Evolutionary conservation across 2,329 filamentous ascomycete species (phyloP).

Genomic region (Ambrosiella xylebori): DNA sequence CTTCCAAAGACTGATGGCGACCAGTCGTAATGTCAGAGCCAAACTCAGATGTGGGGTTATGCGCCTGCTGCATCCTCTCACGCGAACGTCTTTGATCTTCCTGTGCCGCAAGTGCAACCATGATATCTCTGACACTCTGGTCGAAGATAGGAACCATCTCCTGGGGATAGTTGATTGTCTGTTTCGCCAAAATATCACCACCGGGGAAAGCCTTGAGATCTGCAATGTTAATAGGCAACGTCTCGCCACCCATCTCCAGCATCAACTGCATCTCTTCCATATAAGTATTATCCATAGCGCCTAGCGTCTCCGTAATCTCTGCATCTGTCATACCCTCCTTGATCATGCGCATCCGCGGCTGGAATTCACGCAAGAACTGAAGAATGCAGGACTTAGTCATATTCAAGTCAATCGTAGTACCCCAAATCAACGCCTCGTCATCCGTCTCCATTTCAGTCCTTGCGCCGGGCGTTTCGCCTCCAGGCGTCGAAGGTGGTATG

Average conservation of each 20-base stretch:
- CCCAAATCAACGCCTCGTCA: constrained; percentile 50
- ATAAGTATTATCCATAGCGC: constrained; percentile 67
- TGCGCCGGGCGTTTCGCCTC: constrained; percentile 26
- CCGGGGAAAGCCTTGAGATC: constrained; percentile 88
- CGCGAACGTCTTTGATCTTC: constrained; percentile 42
- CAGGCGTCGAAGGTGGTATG: constrained; percentile 10
- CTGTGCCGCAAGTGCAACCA: constrained; percentile 73
- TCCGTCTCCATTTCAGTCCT: constrained; percentile 39
- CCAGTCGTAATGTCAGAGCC: constrained; percentile 22
- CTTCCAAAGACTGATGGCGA: constrained; percentile 47
- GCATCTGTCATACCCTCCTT: constrained; percentile 67
- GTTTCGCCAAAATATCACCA: constrained; percentile 87
- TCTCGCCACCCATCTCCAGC: constrained; percentile 67
- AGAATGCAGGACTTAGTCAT: constrained; percentile 56
- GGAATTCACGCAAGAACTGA: constrained; percentile 82
- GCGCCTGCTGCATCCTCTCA: constrained; percentile 28
- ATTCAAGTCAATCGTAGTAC: constrained; percentile 86
- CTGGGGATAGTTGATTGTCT: constrained; percentile 82
- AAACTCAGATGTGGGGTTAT: constrained; percentile 36
- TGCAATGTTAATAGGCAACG: constrained; percentile 72
- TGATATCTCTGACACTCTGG: constrained; percentile 78
- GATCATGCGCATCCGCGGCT: constrained; percentile 86
- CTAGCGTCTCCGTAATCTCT: constrained; percentile 51
- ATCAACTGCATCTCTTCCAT: constrained; percentile 75
- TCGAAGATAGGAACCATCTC: constrained; percentile 97